Percentiles rank a stretch among this genome's conserved stretches.
Conservation (phyloP, 352 stramenopile species). For the Globisporangium paddicum region DNA sequence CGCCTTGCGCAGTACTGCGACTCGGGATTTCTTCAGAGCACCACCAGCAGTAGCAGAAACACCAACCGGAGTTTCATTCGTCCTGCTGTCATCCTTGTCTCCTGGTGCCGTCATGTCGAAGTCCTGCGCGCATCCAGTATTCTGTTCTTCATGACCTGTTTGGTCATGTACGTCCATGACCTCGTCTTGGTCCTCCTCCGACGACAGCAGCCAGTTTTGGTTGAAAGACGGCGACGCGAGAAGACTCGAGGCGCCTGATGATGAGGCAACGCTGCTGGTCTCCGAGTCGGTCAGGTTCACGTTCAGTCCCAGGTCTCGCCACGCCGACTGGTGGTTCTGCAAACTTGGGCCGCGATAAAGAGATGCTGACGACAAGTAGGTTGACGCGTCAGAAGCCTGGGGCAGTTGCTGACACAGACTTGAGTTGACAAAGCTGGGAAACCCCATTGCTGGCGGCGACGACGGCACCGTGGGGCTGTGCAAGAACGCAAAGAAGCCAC, state of each 20-base stretch:
- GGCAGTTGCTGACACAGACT: not conserved
- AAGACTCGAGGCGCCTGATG: not conserved
- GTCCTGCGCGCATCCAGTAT: not conserved
- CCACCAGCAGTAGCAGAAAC: not conserved
- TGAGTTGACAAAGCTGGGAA: not conserved
- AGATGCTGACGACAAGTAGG: not conserved
- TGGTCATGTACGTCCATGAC: not conserved
- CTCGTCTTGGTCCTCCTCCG: not conserved
- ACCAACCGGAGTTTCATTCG: not conserved
- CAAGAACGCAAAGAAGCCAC: not conserved
- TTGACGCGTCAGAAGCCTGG: not conserved
- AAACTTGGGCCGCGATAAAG: constrained; percentile 21
- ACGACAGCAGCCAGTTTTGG: not conserved
- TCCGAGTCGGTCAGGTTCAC: constrained; percentile 24
- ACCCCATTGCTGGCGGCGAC: not conserved
- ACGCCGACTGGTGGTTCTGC: constrained; percentile 58
- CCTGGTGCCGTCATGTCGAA: not conserved
- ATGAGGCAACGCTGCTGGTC: constrained; percentile 12
- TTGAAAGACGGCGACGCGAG: constrained; percentile 1
- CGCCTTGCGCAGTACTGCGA: constrained; percentile 35
- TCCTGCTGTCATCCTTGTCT: not conserved
- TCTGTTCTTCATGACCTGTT: no score
- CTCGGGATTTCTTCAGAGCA: constrained; percentile 39
- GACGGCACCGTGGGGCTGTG: constrained; percentile 8
- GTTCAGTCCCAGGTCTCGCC: constrained; percentile 32